Conservation (phyloP, 2,329 filamentous ascomycete species). For the Pseudogymnoascus sp. region DNA sequence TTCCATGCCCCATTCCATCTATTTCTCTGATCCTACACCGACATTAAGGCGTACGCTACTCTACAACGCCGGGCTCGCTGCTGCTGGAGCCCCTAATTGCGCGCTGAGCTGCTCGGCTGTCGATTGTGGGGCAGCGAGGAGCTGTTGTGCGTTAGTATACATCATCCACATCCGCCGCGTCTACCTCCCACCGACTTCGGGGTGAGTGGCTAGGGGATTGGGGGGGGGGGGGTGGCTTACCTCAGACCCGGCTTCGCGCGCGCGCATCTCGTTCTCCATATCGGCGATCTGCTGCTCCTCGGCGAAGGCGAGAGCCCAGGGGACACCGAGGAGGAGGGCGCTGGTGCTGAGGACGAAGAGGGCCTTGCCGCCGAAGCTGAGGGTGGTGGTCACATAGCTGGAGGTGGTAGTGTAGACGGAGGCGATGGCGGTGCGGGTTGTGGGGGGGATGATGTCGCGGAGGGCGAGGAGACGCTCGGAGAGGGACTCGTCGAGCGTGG, state of each 20-base stretch:
- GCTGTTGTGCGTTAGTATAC: neutral
- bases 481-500: constrained; percentile 48
- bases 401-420: constrained; percentile 48
- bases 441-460: constrained; percentile 67
- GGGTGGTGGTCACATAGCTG: constrained; percentile 48
- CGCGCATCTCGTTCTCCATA: constrained; percentile 95
- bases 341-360: constrained; percentile 88
- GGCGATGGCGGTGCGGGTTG: constrained; percentile 59
- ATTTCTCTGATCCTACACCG: constrained; percentile 1
- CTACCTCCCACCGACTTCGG: neutral
- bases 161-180: neutral
- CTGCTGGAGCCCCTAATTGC: neutral
- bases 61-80: neutral
- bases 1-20: constrained; percentile 1
- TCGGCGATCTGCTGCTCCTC: constrained; percentile 96
- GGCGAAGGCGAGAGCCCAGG: constrained; percentile 83
- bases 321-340: constrained; percentile 81
- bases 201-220: neutral
- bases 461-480: constrained; percentile 64
- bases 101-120: constrained; percentile 5
- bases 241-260: constrained; percentile 87
- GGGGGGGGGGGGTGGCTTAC: constrained; percentile 30
- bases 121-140: neutral
- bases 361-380: constrained; percentile 72
- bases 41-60: neutral